Base-by-base conservation (phyloP, 2,329 filamentous ascomycete genomes). In the Apiospora phragmitis region DNA sequence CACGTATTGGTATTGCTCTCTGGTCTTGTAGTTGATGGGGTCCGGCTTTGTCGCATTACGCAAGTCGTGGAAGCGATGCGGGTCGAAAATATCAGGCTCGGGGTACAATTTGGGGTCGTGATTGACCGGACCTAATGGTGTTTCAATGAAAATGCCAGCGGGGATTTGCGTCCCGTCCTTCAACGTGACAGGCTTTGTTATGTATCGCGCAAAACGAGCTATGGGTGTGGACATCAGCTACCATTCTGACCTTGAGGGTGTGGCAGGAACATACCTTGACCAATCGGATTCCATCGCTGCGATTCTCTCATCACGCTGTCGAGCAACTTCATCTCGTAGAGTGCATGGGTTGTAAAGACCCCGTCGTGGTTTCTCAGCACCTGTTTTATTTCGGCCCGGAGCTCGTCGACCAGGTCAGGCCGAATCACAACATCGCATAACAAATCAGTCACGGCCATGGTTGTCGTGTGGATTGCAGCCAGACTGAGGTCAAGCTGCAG, bases 401-500 rank as follows among this genome's bases (percentile, higher is more conserved):
- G 77, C n/a, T 84, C 82, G 2, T 84, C 78, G 29, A 87, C 75
- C 69, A 86, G 79, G 43, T 88, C 83, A 0, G 86, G 87, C 70
- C 79, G 77, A 4, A 83, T 81, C 0, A 83, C 83, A 4, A 91
- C 76, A 69, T 87, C 85, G 74, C 85, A 88, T 55, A 90, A 79
- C 81, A 73, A 82, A 71, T 80, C 86, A 0, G 83, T 85, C 0
- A 81, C 70, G 0, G 83, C 81, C 66, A 83, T 68, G 0, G 83
- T 81, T 0, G 85, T 87, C 0, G 85, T 87, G 72, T 87, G 84
- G 42, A 88, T 87, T 1, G 86, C 81, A 0, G 85, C 85, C 72
- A 87, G 83, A 51, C 79, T 83, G 21, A 87, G 71, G 0, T 74
- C 75, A 4, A 86, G 79, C 75, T 86, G 84, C 4, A 81, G 72